These are phyloP conservation scores for Fistulinella prunicolor DNA, from an alignment of 768 basidiomycete genomes.

Conservation along the genomic window DNA sequence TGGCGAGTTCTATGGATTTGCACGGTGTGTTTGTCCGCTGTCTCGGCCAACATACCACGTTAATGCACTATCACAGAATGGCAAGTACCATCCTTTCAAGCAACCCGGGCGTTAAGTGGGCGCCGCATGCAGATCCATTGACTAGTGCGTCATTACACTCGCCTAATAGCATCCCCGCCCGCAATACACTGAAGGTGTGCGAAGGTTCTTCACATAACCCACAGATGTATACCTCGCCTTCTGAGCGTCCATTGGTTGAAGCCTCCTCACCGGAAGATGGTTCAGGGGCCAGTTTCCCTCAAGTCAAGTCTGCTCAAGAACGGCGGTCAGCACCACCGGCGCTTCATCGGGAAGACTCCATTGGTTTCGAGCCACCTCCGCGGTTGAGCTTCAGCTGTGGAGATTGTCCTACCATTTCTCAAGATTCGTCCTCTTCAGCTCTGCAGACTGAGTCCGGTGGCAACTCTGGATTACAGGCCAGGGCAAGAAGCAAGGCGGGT, in stretches of 20 bases:
- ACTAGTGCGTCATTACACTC: conserved; percentile 27
- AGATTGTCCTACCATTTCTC: too few species aligned
- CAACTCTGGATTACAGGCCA: conserved; percentile 39
- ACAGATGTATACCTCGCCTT: conserved; percentile 34
- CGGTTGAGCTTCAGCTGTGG: conserved; percentile 24
- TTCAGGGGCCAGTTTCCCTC: background rate
- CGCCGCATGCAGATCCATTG: conserved; percentile 39
- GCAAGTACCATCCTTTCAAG: conserved; percentile 55
- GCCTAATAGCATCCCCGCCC: conserved; percentile 13
- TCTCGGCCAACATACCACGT: background rate
- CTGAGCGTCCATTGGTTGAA: conserved; percentile 39
- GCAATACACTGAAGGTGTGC: conserved; percentile 13
- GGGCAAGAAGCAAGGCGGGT: conserved; percentile 5
- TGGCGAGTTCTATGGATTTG: conserved; percentile 94
- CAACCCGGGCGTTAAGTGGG: conserved; percentile 57
- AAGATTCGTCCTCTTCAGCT: background rate
- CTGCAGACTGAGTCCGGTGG: conserved; percentile 39
- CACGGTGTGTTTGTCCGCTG: conserved; percentile 48
- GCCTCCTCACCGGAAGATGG: conserved; percentile 37
- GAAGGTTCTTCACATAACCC: conserved; percentile 8
- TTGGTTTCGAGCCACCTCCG: conserved; percentile 28
- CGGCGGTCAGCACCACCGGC: conserved; percentile 52
- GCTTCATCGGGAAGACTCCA: conserved; percentile 38
- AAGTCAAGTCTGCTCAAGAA: background rate
- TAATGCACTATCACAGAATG: conserved; percentile 46